Conservation (phyloP, 2,329 filamentous ascomycete species). For the Phialophora tarda region DNA sequence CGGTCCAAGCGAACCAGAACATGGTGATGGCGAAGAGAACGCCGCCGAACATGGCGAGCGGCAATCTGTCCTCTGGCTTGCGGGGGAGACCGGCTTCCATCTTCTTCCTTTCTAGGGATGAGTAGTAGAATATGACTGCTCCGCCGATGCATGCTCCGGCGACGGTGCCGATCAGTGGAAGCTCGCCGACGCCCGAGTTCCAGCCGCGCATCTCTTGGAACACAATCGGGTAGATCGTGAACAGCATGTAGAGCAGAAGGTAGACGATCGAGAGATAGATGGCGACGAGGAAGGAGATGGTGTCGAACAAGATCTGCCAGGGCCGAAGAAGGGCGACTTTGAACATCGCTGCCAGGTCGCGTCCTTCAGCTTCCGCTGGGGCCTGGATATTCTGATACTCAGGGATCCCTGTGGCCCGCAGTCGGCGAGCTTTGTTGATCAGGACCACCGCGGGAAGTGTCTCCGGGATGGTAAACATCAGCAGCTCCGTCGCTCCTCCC, state of each 20-base stretch:
- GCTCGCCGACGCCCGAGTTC: conserved; percentile 54
- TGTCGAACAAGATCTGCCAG: conserved; percentile 56
- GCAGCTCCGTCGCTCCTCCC: conserved; percentile 43
- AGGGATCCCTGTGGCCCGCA: conserved; percentile 56
- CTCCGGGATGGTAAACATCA: conserved; percentile 66
- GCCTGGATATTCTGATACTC: conserved; percentile 61
- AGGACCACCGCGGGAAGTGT: conserved; percentile 61
- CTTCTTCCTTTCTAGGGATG: conserved; percentile 28
- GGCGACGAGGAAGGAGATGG: conserved; percentile 56
- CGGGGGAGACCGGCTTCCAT: conserved; percentile 30
- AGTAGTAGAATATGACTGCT: conserved; percentile 38
- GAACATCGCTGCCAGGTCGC: conserved; percentile 54
- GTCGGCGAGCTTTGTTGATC: conserved; percentile 59
- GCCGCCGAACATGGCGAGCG: conserved; percentile 56
- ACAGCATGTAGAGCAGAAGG: conserved; percentile 63
- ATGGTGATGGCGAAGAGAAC: conserved; percentile 62
- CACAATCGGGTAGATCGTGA: conserved; percentile 62
- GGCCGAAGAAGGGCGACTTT: conserved; percentile 58
- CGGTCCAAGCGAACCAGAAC: conserved; percentile 68
- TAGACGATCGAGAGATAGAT: conserved; percentile 59
- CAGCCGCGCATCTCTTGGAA: conserved; percentile 55
- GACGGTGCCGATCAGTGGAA: conserved; percentile 59
- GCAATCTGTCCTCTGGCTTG: conserved; percentile 52
- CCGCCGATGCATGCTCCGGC: conserved; percentile 56
- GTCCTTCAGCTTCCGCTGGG: conserved; percentile 55